Base-by-base conservation (phyloP, 2,329 filamentous ascomycete species). In the Talaromyces atroroseus region DNA sequence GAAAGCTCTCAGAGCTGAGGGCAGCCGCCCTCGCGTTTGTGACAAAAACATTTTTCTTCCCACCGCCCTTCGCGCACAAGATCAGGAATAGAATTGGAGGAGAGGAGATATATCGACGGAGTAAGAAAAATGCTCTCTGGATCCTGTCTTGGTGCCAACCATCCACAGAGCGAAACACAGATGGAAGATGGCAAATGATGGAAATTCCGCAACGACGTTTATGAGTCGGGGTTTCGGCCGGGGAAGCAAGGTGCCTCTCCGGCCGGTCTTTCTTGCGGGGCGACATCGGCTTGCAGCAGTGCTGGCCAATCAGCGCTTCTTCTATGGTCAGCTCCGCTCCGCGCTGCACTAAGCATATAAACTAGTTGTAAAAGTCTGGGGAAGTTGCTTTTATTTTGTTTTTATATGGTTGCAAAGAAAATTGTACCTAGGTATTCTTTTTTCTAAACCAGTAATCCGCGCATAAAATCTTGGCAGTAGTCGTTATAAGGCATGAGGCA, bases 21-120 rank as follows among this genome's bases (percentile, higher is more conserved):
- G 65, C 64, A 68, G 26, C 26, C 65, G 66, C 59, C 65, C 65
- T 56, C 65, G 62, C 38, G 65, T 61, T 58, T 68, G 66, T 34
- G 65, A 62, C 49, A 67, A 60, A 62, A 68, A 60, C 66, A 68
- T 68, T 58, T 56, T 61, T 51, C 18, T 36, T 36, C 14, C 38
- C 38, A 10, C 38, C n/a, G 8, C n/a, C n/a, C 38, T 18, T 20
- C 14, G n/a, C n/a, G 34, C 12, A 38, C 7, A 38, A 32, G 14
- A 40, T 11, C 8, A 16, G 14, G 5, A 44, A 44, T 44, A 14
- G 18, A 23, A 44, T 44, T 44, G 40, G 36, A 42, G 12, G 6
- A 23, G 18, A 21, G 20, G 7, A 23, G 40, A 44, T 42, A 16
- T 42, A 8, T 20, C 8, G 38, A 42, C 38, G 36, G 36, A 10